Base-by-base conservation (phyloP, 2,329 filamentous ascomycete species). In the Stemphylium beticola region DNA sequence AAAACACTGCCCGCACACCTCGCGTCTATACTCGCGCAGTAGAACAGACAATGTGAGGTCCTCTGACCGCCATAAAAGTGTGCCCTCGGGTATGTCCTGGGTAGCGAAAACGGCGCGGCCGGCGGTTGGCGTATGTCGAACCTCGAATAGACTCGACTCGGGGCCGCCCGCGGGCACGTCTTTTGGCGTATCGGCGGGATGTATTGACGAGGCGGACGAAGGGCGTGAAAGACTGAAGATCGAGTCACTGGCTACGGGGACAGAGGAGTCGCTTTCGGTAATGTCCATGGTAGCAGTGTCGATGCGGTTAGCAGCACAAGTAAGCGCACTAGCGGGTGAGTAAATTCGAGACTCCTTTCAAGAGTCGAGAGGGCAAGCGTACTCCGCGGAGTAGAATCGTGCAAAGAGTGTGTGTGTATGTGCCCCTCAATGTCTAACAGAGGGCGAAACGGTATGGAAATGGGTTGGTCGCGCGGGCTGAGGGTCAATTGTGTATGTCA, bases 1-100 rank as follows among this genome's bases (percentile, higher is more conserved):
- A 50, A 82, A 81, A 62, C 79, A 82, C 22, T 76, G 68, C 0
- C 75, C 78, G 65, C 79, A 82, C 10, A 81, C 79, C 68, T 82
- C 79, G 36, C 78, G 77, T 8, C 77, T 71, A 62, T 81, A 81
- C 43, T 79, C 72, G 41, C 78, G 75, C 36, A 79, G 73, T 4
- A 82, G 56, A 8, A 81, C 76, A 26, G 72, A 72, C 1, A 77
- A 67, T 3, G 74, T 69, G 1, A 79, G 72, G 15, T 75, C 69
- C n/a, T 67, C 61, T 15, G 75, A 74, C 15, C 67, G 67, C 55
- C 72, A 74, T 7, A 81, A 55, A 7, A 74, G 55, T 0, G 77
- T 77, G 37, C 66, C 68, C 5, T 64, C 49, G 8, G 73, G 53
- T 2, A 81, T 74, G 20, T 59, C 45, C 37, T 63, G 60, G 4